Base-by-base conservation (phyloP, 495 filamentous ascomycete genomes). In the Penicillium odoratum region DNA sequence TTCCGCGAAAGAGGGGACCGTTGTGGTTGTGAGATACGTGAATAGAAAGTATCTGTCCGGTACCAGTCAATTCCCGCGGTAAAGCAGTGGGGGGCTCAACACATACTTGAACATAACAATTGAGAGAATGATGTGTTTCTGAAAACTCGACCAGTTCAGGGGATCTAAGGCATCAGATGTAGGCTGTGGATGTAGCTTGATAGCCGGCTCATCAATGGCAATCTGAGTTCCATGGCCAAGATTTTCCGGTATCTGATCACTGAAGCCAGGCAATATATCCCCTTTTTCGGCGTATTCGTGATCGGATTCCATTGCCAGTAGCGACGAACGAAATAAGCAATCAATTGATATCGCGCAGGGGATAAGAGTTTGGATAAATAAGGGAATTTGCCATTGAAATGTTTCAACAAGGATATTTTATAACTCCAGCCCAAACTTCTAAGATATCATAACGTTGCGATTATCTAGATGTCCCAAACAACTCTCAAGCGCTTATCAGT, bases 1-100 rank as follows among this genome's bases (percentile, higher is more conserved):
- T 11, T 75, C 70, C 1, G 72, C 53, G 60, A 86, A 86, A 0
- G 83, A 83, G 2, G 83, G 83, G 2, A 87, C 79, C 0, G 84
- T 84, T 3, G 80, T 83, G 0, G 84, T 86, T 4, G 83, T 86
- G 47, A 85, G 77, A 65, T 86, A 87, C 10, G 85, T 87, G 68
- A 86, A 85, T 51, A 86, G 74, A 64, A 85, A 86, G 64, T 87
- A 86, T 69, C 80, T 83, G 26, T 0, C 11, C 11, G 11, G 9
- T 8, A 7, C n/a, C 40, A n/a, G 18, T 16, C 4, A 38, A n/a
- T 6, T 5, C 28, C 5, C 6, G 16, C 0, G 4, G 11, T 33
- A 5, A 15, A 7, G 10, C 13, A 11, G 25, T 43, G 7, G 7
- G 5, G 33, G 2, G 7, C 16, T 18, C 4, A 26, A 31, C 13